These are phyloP conservation scores for Phanerodontia chrysosporium DNA, from an alignment of 768 basidiomycete species.

Conservation along the genomic window DNA sequence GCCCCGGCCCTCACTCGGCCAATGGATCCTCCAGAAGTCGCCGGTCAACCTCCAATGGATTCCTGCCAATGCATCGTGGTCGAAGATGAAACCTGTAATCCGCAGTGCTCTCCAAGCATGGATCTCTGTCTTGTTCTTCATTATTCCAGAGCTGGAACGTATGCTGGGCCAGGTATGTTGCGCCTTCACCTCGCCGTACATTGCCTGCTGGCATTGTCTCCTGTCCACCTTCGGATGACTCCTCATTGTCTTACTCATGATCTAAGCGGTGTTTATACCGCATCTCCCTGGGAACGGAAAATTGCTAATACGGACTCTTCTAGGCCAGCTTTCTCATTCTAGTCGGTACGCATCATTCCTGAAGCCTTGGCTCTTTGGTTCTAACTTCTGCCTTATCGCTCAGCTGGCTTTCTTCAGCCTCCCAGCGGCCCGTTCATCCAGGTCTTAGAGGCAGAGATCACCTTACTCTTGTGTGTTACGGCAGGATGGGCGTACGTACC, in stretches of 20 bases:
- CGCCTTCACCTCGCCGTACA: background rate
- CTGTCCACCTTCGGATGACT: background rate
- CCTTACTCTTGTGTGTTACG: conserved; percentile 45
- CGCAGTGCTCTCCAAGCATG: conserved; percentile 62
- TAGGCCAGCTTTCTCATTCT: conserved; percentile 65
- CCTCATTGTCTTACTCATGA: background rate
- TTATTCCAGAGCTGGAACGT: conserved; percentile 45
- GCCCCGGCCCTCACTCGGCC: background rate
- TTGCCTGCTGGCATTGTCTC: background rate
- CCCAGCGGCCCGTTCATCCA: conserved; percentile 66
- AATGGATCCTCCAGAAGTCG: conserved; percentile 12
- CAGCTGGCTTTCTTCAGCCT: conserved; percentile 63
- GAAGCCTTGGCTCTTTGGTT: background rate
- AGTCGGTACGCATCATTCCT: conserved; percentile 37
- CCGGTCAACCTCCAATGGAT: conserved; percentile 49
- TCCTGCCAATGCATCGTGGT: conserved; percentile 49
- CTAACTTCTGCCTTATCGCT: background rate
- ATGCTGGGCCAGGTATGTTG: conserved; percentile 54
- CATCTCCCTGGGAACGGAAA: background rate
- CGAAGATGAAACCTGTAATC: conserved; percentile 58
- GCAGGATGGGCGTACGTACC: conserved; percentile 59
- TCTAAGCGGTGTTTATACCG: background rate
- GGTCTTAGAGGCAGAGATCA: conserved; percentile 60
- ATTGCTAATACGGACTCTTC: background rate
- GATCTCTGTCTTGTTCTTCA: conserved; percentile 54